phyloP scores from a whole-genome alignment of 352 stramenopile genomes.

The Phytophthora ramorum region DNA sequence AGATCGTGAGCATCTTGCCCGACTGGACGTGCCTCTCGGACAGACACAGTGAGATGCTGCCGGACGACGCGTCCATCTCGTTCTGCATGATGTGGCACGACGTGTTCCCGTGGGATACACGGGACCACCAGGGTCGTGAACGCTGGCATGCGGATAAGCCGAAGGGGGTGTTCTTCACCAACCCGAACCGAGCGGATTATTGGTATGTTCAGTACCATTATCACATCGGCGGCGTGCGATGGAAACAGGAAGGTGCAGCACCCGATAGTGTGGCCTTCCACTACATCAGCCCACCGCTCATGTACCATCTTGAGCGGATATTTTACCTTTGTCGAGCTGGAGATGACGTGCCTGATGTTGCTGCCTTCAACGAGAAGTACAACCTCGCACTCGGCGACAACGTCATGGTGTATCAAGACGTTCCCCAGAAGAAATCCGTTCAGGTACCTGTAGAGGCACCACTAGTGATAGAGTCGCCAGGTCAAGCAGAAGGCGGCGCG shows the following conservation, averaged over 20 bases:
- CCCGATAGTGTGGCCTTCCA: conserved; percentile 81
- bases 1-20: conserved; percentile 63
- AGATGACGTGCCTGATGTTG: conserved; percentile 52
- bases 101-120: conserved; percentile 77
- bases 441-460: neutral
- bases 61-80: conserved; percentile 81
- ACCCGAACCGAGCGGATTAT: conserved; percentile 58
- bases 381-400: conserved; percentile 50
- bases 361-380: conserved; percentile 66
- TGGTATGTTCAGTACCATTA: conserved; percentile 83
- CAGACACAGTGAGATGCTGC: conserved; percentile 71
- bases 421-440: conserved; percentile 23
- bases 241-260: conserved; percentile 54
- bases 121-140: conserved; percentile 70
- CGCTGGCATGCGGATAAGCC: conserved; percentile 81
- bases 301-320: conserved; percentile 81
- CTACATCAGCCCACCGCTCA: conserved; percentile 73
- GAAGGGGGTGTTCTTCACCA: conserved; percentile 69
- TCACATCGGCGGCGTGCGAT: conserved; percentile 69
- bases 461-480: conserved; percentile 2
- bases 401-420: conserved; percentile 55
- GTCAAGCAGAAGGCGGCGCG: conserved; percentile 5
- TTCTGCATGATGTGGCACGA: conserved; percentile 89
- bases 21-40: conserved; percentile 73
- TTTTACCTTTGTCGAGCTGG: conserved; percentile 72